These are phyloP conservation scores for Dactylellina leptospora DNA, from an alignment of 2,329 filamentous ascomycete genomes.

Conservation along the genomic window DNA sequence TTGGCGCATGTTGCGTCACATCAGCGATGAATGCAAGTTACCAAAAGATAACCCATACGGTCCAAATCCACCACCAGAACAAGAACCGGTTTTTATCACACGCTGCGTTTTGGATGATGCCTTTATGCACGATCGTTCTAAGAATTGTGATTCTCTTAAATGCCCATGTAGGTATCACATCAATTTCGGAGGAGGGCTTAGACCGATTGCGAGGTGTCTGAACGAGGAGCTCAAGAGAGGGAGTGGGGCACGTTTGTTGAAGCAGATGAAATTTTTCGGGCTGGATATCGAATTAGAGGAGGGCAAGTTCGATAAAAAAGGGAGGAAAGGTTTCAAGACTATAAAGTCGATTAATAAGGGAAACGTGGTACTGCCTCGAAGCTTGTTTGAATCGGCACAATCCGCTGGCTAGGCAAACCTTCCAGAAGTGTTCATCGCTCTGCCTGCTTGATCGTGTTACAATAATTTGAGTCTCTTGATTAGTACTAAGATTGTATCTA, in stretches of 20 bases:
- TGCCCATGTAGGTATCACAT: background rate
- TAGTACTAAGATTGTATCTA: too few relatives aligned
- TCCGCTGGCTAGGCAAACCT: too few relatives aligned
- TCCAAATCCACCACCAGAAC: background rate
- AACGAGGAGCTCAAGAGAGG: background rate
- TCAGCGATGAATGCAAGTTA: background rate
- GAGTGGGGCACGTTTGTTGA: background rate
- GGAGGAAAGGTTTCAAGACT: background rate
- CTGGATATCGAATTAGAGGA: conserved; percentile 4
- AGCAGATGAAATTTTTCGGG: conserved; percentile 1
- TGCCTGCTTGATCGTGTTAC: too few relatives aligned
- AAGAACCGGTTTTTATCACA: background rate
- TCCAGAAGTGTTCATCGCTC: too few relatives aligned
- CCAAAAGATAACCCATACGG: background rate
- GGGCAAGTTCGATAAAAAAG: background rate
- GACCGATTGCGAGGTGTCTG: background rate
- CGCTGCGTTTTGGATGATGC: background rate
- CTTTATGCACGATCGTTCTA: background rate
- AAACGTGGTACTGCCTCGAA: background rate
- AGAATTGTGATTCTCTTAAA: background rate
- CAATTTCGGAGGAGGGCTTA: background rate
- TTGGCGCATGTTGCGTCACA: background rate
- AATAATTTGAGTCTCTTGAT: too few relatives aligned
- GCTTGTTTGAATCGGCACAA: background rate
- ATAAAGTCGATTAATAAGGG: conserved; percentile 1